Conservation (phyloP, 805 yeast species). For the Wickerhamiella galacta region DNA sequence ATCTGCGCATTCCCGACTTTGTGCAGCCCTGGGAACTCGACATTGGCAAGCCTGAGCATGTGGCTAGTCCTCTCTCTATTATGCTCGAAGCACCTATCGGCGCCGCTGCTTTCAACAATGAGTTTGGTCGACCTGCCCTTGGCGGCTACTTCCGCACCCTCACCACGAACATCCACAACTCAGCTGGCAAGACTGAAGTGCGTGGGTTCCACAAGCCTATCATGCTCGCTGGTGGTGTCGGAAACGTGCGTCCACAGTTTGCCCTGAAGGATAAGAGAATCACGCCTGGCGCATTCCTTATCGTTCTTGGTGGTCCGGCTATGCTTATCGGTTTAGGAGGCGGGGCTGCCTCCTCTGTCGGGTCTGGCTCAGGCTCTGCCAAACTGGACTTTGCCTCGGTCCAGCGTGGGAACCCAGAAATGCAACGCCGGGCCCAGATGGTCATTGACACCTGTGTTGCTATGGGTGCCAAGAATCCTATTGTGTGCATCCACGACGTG, state of each 20-base stretch:
- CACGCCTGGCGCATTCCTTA: slow-evolving; percentile 79
- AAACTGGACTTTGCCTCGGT: slow-evolving; percentile 96
- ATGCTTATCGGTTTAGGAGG: slow-evolving; percentile 99
- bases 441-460: slow-evolving; percentile 91
- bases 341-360: slow-evolving; percentile 95
- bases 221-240: slow-evolving; percentile 99
- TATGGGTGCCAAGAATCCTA: slow-evolving; percentile 57
- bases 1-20: slow-evolving; percentile 67
- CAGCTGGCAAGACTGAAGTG: slow-evolving; percentile 48
- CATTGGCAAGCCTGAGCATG: slow-evolving; percentile 82
- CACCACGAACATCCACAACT: slow-evolving; percentile 56
- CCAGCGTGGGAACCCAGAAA: slow-evolving; percentile 98
- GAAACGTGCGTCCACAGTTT: slow-evolving; percentile 84
- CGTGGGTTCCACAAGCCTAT: slow-evolving; percentile 98
- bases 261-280: slow-evolving; percentile 76
- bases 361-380: slow-evolving; percentile 85
- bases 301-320: slow-evolving; percentile 93
- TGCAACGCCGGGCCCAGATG: slow-evolving; percentile 97
- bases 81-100: slow-evolving; percentile 97
- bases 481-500: slow-evolving; percentile 93
- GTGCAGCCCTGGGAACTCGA: slow-evolving; percentile 91
- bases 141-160: slow-evolving; percentile 93
- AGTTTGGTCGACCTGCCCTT: slow-evolving; percentile 96
- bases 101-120: slow-evolving; percentile 95
- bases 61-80: slow-evolving; percentile 82